Conservation (phyloP, 2,329 filamentous ascomycete genomes). For the Trichothecium roseum region DNA sequence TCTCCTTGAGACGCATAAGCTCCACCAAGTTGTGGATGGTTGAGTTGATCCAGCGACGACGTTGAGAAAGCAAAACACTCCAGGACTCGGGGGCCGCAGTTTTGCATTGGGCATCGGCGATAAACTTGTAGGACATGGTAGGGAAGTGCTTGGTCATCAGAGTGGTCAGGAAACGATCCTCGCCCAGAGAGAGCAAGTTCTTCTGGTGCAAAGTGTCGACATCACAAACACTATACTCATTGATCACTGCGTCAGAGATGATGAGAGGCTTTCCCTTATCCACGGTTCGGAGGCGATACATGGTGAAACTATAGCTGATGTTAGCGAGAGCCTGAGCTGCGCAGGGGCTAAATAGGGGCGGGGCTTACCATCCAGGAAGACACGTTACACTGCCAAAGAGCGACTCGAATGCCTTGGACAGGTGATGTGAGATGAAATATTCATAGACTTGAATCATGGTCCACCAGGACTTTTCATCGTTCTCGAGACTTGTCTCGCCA, state of each 20-base stretch:
- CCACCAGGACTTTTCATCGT: conserved; percentile 93
- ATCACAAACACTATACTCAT: conserved; percentile 78
- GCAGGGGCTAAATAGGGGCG: neutral
- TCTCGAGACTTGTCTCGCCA: conserved; percentile 91
- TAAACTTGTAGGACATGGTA: conserved; percentile 89
- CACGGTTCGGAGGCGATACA: conserved; percentile 91
- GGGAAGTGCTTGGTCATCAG: conserved; percentile 98
- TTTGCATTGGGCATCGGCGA: conserved; percentile 83
- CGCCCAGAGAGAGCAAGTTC: conserved; percentile 85
- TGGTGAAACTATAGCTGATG: conserved; percentile 66
- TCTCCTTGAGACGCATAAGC: conserved; percentile 78
- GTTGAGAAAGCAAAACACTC: conserved; percentile 90
- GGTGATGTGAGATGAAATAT: conserved; percentile 97
- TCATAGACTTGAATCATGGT: conserved; percentile 99
- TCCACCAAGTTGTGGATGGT: conserved; percentile 95
- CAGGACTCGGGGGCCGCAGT: conserved; percentile 92
- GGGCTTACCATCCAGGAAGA: conserved; percentile 90
- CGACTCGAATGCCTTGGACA: conserved; percentile 95
- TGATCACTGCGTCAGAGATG: conserved; percentile 78
- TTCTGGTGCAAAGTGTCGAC: conserved; percentile 96
- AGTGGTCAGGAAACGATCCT: conserved; percentile 94
- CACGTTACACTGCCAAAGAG: conserved; percentile 97
- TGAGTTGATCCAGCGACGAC: conserved; percentile 98
- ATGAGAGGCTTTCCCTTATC: conserved; percentile 93
- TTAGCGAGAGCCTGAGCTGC: conserved; percentile 19